Conservation (phyloP, 2,329 filamentous ascomycete species). For the Fusarium begoniae region DNA sequence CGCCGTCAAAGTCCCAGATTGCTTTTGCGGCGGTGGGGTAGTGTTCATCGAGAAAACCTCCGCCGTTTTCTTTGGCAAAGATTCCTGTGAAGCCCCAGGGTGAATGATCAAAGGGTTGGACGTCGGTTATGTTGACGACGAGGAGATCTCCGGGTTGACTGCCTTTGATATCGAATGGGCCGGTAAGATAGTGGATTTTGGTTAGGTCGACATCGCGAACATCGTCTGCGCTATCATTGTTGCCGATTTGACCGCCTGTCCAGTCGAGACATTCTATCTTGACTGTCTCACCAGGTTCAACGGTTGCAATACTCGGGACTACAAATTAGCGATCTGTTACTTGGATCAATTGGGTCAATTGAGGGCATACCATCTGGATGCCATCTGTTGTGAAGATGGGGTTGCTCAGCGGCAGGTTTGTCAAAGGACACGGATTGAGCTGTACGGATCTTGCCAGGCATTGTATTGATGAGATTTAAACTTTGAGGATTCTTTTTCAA, state of each 20-base stretch:
- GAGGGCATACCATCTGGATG: constrained; percentile 79
- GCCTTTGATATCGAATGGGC: constrained; percentile 86
- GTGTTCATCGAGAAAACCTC: constrained; percentile 87
- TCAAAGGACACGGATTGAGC: constrained; percentile 41
- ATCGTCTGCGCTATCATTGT: constrained; percentile 91
- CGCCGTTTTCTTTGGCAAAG: constrained; percentile 83
- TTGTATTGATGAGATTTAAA: background rate
- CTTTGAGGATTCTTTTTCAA: background rate
- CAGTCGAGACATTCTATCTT: constrained; percentile 95
- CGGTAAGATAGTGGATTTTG: constrained; percentile 85
- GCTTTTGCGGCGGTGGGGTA: constrained; percentile 79
- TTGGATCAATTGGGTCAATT: background rate
- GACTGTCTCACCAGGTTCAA: constrained; percentile 86
- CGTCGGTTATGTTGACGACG: constrained; percentile 90
- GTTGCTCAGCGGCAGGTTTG: constrained; percentile 40
- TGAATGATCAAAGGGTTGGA: constrained; percentile 85
- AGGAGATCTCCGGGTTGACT: constrained; percentile 87
- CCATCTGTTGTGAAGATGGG: constrained; percentile 74
- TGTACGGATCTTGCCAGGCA: constrained; percentile 40
- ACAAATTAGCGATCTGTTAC: background rate
- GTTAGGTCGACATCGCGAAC: constrained; percentile 86
- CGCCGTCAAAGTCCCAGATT: constrained; percentile 67
- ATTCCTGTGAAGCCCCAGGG: constrained; percentile 93
- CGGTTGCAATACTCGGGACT: constrained; percentile 79
- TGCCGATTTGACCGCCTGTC: constrained; percentile 84